Evolutionary conservation across 345 rosid species (phyloP).

Genomic region (Chamaenerion angustifolium): DNA sequence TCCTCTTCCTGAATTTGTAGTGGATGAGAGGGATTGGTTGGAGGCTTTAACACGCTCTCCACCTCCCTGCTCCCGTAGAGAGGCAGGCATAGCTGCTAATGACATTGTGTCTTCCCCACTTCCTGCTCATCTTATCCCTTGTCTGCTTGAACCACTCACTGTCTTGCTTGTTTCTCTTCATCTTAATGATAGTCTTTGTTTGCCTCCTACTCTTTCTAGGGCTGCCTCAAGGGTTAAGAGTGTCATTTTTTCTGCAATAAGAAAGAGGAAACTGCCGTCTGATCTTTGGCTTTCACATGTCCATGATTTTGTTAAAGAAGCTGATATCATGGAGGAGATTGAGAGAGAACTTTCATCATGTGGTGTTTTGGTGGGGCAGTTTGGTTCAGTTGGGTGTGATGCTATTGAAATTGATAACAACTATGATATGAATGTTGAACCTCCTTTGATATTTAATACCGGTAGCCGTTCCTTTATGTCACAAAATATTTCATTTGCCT

Average conservation of each 20-base stretch:
- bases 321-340: conserved; percentile 39
- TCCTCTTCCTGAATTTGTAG: conserved; percentile 67
- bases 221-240: conserved; percentile 45
- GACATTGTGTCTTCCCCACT: conserved; percentile 72
- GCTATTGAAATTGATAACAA: conserved; percentile 23
- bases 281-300: conserved; percentile 56
- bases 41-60: conserved; percentile 83
- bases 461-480: conserved; percentile 15
- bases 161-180: conserved; percentile 59
- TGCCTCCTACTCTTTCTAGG: conserved; percentile 62
- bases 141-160: conserved; percentile 54
- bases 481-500: conserved; percentile 21
- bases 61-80: conserved; percentile 91
- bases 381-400: conserved; percentile 25
- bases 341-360: conserved; percentile 39
- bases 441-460: conserved; percentile 17
- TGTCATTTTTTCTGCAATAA: conserved; percentile 45
- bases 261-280: conserved; percentile 33
- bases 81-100: conserved; percentile 82
- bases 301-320: conserved; percentile 46
- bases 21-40: conserved; percentile 93
- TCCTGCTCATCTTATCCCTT: conserved; percentile 69
- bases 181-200: conserved; percentile 64
- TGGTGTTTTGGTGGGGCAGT: conserved; percentile 47
- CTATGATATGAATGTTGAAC: conserved; percentile 18